Percentiles rank a stretch among this genome's conserved stretches.
Evolutionary conservation across 805 yeast species (phyloP).

Genomic region (Barnettozyma californica): DNA sequence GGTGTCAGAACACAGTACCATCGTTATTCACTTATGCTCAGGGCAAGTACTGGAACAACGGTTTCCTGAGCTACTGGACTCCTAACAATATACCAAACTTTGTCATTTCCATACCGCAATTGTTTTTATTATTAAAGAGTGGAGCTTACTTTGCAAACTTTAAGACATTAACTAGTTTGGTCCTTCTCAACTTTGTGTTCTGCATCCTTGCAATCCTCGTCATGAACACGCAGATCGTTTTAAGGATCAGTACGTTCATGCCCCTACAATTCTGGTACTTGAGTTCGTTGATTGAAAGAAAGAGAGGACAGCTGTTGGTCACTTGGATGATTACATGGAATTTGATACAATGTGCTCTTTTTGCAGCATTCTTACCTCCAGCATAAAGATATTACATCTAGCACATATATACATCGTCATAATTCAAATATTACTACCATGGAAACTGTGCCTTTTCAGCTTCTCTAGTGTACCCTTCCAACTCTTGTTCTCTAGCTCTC

Average conservation of each 20-base stretch:
- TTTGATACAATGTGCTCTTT: conserved; percentile 63
- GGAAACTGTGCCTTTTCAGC: conserved; percentile 17
- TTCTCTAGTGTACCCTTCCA: conserved; percentile 19
- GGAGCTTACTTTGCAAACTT: conserved; percentile 30
- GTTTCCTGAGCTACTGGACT: conserved; percentile 82
- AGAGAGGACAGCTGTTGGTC: conserved; percentile 33
- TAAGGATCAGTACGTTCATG: conserved; percentile 69
- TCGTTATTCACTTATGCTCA: conserved; percentile 72
- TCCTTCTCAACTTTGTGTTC: conserved; percentile 38
- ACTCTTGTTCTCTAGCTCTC: conserved; percentile 33
- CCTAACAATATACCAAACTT: conserved; percentile 78
- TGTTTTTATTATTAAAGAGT: conserved; percentile 40
- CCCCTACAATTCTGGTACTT: conserved; percentile 76
- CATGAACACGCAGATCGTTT: conserved; percentile 85
- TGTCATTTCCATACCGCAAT: conserved; percentile 64
- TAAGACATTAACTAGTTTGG: conserved; percentile 33
- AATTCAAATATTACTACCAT: neutral
- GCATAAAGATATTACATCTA: conserved; percentile 42
- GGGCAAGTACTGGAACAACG: conserved; percentile 75
- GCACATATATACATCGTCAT: neutral
- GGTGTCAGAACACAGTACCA: conserved; percentile 63
- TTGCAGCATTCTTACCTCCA: conserved; percentile 86
- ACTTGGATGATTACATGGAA: conserved; percentile 58
- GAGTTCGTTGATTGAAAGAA: conserved; percentile 32
- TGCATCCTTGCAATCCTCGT: conserved; percentile 47